Evolutionary conservation across 2,329 filamentous ascomycete species (phyloP), one percentile per base, ranked within the genome.

Genomic region (Cladophialophora chaetospira): DNA sequence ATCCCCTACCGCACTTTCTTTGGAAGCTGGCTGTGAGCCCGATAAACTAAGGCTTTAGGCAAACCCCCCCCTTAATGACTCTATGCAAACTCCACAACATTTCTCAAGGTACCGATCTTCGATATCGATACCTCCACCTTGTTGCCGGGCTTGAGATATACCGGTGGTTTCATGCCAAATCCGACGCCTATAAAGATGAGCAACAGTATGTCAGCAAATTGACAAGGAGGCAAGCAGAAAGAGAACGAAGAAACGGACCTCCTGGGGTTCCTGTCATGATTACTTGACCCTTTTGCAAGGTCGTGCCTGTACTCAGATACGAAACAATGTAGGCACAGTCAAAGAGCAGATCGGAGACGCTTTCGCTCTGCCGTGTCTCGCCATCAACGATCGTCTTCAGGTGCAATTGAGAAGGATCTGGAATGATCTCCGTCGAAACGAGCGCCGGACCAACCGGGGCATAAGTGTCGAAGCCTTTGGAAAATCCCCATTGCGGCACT

Each of bases 211-310:
- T 43, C 42, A 43, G 23, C n/a, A 15, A 35, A 9, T 10, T 28
- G 21, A 15, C 19, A 25, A 38, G 17, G 5, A 15, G 5, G 21
- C 9, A 23, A 26, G 40, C 21, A 21, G 25, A 44, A 44, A 10
- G 1, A 19, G 40, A 25, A 15, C 11, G 15, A n/a, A 44, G 25
- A 17, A 23, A 46, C 58, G 35, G 19, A 60, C 76, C 75, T 1
- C 72, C 69, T 0, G 70, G 70, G 0, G 76, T 77, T 4, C 74
- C 73, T 1, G 72, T 75, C 70, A 74, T 72, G 38, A 75, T 71
- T 3, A 73, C 60, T 4, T 69, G 73, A 8, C 72, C 72, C 45
- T 66, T 66, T 50, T 70, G 66, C 5, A 75, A 62, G 1, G 72
- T 74, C 4, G 69, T 74, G 8, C 73, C 73, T 47, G 71, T 68